Evolutionary conservation across 1,284 basidiomycete species (phyloP).

Genomic region (Cutaneotrichosporon sp.): DNA sequence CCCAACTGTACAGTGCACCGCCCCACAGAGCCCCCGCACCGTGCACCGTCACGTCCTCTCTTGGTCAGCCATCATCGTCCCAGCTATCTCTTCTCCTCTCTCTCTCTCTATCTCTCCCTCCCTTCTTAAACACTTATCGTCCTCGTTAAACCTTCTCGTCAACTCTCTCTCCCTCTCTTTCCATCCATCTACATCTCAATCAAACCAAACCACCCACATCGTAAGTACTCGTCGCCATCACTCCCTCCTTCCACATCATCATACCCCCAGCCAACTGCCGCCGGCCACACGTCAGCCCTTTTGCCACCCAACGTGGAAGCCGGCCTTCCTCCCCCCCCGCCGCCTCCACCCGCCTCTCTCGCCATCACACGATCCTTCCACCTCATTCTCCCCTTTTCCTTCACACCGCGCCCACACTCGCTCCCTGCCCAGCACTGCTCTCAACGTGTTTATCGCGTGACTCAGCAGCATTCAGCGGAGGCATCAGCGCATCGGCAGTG

Average conservation of each 20-base stretch:
- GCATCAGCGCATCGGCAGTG: too few relatives aligned
- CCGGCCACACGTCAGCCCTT: not conserved
- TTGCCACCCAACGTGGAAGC: conserved; percentile 6
- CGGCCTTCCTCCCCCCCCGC: too few relatives aligned
- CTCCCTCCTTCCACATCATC: too few relatives aligned
- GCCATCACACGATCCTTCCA: too few relatives aligned
- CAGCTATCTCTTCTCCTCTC: not conserved
- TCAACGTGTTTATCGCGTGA: too few relatives aligned
- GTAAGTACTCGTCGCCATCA: not conserved
- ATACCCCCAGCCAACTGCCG: too few relatives aligned
- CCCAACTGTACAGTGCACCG: not conserved
- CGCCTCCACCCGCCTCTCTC: too few relatives aligned
- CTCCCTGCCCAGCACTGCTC: too few relatives aligned
- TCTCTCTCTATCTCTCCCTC: not conserved
- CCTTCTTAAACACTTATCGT: not conserved
- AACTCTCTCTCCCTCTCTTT: not conserved
- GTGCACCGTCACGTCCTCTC: too few relatives aligned
- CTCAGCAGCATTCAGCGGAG: too few relatives aligned
- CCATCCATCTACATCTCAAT: not conserved
- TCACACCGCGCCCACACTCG: not conserved
- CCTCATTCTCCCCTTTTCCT: not conserved
- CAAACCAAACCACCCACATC: not conserved
- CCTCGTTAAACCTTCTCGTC: not conserved
- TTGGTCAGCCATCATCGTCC: not conserved
- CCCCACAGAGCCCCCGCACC: not conserved